Conservation (phyloP, 2,329 filamentous ascomycete species). For the Neofusicoccum kwambonambiense region DNA sequence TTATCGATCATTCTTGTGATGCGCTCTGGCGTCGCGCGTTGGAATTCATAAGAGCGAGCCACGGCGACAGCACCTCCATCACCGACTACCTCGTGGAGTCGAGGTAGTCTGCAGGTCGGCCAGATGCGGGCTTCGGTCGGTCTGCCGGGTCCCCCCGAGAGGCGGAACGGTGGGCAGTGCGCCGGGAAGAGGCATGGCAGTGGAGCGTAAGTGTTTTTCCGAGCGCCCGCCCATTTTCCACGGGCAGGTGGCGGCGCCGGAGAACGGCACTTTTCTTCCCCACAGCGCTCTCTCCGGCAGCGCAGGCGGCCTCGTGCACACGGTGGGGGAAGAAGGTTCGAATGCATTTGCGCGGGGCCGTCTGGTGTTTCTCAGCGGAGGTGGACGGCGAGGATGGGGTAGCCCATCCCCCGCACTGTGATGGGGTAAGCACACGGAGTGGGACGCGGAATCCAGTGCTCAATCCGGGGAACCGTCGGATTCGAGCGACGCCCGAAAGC, state of each 20-base stretch:
- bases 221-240: background rate
- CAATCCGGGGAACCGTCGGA: background rate
- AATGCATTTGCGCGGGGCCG: no score
- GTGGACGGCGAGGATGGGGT: background rate
- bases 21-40: no score
- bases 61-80: no score
- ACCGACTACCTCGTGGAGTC: no score
- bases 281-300: background rate
- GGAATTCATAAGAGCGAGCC: no score
- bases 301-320: background rate
- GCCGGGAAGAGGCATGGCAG: background rate
- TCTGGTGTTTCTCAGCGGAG: no score
- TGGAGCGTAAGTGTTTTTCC: slow-evolving; percentile 5
- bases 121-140: no score
- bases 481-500: background rate
- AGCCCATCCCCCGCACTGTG: background rate
- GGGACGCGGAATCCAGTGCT: background rate
- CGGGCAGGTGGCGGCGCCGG: background rate
- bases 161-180: background rate
- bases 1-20: background rate
- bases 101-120: no score
- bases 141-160: no score
- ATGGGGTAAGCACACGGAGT: background rate
- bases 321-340: background rate
- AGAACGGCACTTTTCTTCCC: background rate